A percentile compares a stretch with the other conserved stretches of the same genome.
Conservation (phyloP, 257 asterid species). For the Fraxinus cuspidata region DNA sequence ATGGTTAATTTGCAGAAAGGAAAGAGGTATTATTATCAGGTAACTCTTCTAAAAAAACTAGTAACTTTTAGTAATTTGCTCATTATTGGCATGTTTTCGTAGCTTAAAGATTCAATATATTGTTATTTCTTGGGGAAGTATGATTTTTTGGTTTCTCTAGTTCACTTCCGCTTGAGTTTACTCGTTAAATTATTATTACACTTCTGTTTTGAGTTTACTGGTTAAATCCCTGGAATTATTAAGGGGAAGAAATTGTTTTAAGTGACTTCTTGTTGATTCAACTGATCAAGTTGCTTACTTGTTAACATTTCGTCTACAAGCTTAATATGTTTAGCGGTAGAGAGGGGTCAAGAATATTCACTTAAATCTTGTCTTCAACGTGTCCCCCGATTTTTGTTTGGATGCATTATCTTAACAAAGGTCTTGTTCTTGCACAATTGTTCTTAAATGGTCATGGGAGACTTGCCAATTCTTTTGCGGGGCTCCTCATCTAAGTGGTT, state of each 20-base stretch:
- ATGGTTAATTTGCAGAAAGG: slow-evolving; percentile 63
- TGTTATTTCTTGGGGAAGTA: neutral
- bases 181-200: neutral
- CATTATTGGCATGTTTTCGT: neutral
- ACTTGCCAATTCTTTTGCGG: neutral
- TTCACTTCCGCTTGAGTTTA: neutral
- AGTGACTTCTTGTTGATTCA: neutral
- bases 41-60: slow-evolving; percentile 15
- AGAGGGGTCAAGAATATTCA: neutral
- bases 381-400: neutral
- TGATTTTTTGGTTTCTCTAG: neutral
- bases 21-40: slow-evolving; percentile 76
- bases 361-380: neutral
- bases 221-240: neutral
- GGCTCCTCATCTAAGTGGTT: neutral
- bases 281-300: neutral
- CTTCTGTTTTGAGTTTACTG: neutral
- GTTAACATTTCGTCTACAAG: neutral
- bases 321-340: neutral
- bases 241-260: neutral
- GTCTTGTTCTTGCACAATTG: neutral
- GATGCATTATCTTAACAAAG: neutral
- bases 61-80: neutral
- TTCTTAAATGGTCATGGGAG: neutral
- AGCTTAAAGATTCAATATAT: neutral